A percentile compares a stretch with the other conserved stretches of the same genome.
Evolutionary conservation across 139 green algal genomes (phyloP).

Genomic region (Ettlia oleoabundans): DNA sequence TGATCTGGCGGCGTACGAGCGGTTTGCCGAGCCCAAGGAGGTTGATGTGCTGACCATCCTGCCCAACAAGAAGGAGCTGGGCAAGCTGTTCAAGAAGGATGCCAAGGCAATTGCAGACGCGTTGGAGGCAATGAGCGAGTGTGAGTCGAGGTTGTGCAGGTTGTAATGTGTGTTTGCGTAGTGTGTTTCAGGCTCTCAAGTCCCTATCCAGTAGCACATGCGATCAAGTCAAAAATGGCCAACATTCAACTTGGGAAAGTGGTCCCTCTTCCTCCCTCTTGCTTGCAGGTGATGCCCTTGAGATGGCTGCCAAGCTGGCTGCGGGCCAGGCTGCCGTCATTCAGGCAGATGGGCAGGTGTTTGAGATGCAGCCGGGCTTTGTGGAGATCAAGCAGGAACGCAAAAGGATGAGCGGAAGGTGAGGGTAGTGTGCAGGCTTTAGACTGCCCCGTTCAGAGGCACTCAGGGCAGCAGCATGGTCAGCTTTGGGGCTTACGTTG

Average conservation of each 20-base stretch:
- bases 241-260: no score
- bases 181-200: no score
- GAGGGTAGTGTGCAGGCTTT: not conserved
- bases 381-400: constrained; percentile 77
- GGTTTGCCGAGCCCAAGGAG: constrained; percentile 80
- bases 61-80: constrained; percentile 89
- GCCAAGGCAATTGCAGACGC: constrained; percentile 76
- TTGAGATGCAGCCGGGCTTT: constrained; percentile 63
- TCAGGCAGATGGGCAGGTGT: constrained; percentile 24
- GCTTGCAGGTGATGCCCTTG: constrained; percentile 33
- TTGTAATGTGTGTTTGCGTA: not conserved
- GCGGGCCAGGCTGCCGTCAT: constrained; percentile 43
- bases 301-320: constrained; percentile 63
- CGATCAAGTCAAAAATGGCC: no score
- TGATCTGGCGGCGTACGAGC: constrained; percentile 86
- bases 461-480: no score
- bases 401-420: constrained; percentile 73
- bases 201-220: no score
- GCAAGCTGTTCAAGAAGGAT: constrained; percentile 90
- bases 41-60: constrained; percentile 76
- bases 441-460: no score
- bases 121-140: constrained; percentile 64
- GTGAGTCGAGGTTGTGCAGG: not conserved
- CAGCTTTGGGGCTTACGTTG: no score
- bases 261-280: not conserved